A percentile compares a stretch with the other conserved stretches of the same genome.
These are phyloP conservation scores for Kodamaea plutei DNA, from an alignment of 1,139 yeast species.

Conservation along the genomic window DNA sequence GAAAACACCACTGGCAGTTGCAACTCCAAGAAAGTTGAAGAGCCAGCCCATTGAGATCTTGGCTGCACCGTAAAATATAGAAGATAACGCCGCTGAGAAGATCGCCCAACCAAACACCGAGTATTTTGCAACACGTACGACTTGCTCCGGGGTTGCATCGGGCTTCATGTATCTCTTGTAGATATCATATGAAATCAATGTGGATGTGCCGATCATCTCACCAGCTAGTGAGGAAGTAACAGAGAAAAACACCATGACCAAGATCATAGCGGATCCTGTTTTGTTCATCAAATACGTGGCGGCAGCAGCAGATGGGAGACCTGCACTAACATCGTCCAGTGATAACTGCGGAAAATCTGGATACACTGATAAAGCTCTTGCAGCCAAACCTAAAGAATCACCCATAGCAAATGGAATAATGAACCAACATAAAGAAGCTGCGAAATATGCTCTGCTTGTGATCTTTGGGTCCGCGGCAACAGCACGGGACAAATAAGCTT, in stretches of 20 bases:
- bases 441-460: conserved; percentile 37
- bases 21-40: conserved; percentile 40
- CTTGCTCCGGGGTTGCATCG: conserved; percentile 36
- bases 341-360: conserved; percentile 26
- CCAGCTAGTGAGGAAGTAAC: conserved; percentile 49
- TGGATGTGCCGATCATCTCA: conserved; percentile 45
- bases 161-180: conserved; percentile 44
- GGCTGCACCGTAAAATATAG: conserved; percentile 35
- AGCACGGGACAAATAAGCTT: conserved; percentile 36
- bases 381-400: conserved; percentile 38
- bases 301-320: conserved; percentile 41
- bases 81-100: conserved; percentile 35
- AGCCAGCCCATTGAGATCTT: conserved; percentile 28
- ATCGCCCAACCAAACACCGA: conserved; percentile 28
- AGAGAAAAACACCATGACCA: conserved; percentile 46
- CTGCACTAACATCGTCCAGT: conserved; percentile 27
- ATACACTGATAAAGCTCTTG: conserved; percentile 24
- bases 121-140: conserved; percentile 36
- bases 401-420: conserved; percentile 38
- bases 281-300: conserved; percentile 42
- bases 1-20: conserved; percentile 40
- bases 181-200: conserved; percentile 43
- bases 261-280: conserved; percentile 38
- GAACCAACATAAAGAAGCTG: conserved; percentile 45
- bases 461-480: conserved; percentile 37